Base-by-base conservation (phyloP, 2,329 filamentous ascomycete species). In the Neocatenulostroma microsporum region DNA sequence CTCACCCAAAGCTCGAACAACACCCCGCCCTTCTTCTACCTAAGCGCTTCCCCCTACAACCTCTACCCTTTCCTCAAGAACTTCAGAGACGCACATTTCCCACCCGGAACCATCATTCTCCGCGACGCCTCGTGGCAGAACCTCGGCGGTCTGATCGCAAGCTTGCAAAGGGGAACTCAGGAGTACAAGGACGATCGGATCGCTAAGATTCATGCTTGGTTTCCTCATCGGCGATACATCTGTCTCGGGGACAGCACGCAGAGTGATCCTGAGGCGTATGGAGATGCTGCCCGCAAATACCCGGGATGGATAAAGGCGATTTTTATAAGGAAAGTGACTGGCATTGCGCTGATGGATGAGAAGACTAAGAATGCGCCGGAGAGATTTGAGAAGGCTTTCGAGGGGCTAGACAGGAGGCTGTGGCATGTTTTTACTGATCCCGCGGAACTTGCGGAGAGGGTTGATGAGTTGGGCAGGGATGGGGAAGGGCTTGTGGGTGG, bases 1-100 rank as follows among this genome's bases (percentile, higher is more conserved):
- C 33, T 36, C 15, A 34, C 30, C 17, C 12, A 11, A 4, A 13
- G 4, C 3, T 17, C 30, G 18, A 20, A 17, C 17, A 20, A 32
- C 6, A 10, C 31, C 9, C 81, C 86, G 2, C 75, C 86, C 0
- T 94, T 84, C 73, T 94, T 94, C 68, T 96, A 96, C 61, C 74
- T 96, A 30, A 93, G 85, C 0, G 88, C 89, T 0, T 94, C 87
- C 0, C 89, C 89, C 0, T 95, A 95, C 67, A 94, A 93, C 51
- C 74, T 96, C 8, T 95, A 95, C 55, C 82, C 84, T 0, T 91
- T 95, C 62, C 72, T 96, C 17, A 79, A 74, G 38, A 60, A 70
- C 1, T 96, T 96, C 62, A 71, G 86, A 23, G 65, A 79, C 36
- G 57, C 69, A 2, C 65, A 82, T 60, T 96, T 80, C 55, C 84